Base-by-base conservation (phyloP, 2,329 filamentous ascomycete genomes). In the Thermoascus crustaceus region DNA sequence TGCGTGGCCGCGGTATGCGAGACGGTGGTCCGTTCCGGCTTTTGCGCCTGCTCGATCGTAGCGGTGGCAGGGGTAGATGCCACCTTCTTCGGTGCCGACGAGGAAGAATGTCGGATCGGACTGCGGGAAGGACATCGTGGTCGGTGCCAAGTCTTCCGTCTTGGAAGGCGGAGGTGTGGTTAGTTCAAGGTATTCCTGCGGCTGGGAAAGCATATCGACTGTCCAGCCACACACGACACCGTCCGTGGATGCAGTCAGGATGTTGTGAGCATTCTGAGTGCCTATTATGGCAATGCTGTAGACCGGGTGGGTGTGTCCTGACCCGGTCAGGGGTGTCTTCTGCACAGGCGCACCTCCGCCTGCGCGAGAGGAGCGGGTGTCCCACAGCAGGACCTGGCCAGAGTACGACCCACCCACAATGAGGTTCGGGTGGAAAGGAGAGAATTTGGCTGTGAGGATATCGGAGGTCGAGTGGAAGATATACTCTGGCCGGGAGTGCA, bases 201-300 rank as follows among this genome's bases (percentile, higher is more conserved):
- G 91, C 60, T 95, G 86, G 1, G 89, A 86, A 41, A 98, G 83
- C 78, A 98, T 96, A 60, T 98, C 93, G 45, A 95, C 86, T 37
- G 85, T 88, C 91, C 91, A 98, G 31, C 88, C 85, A 60, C 91
- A 98, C 26, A 96, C 86, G 7, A 94, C 86, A 36, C 91, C 91
- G 55, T 98, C 91, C 1, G 91, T 98, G 1, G 87, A 95, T 58
- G 86, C 89, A 21, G 88, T 95, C 50, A 98, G 84, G 57, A 98
- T 94, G 61, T 96, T 98, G 67, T 95, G 94, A 40, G 91, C 91
- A 58, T 98, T 98, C 56, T 96, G 91, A 1, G 93, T 98, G 45
- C 91, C 91, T 32, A 98, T 86, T 37, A 98, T 93, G 43, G 91
- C 85, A 38, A 98, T 78, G 24, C 83, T 87, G 67, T 98, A 98